These are phyloP conservation scores for Diplodia mutila DNA, from an alignment of 2,329 filamentous ascomycete genomes.

Conservation along the genomic window DNA sequence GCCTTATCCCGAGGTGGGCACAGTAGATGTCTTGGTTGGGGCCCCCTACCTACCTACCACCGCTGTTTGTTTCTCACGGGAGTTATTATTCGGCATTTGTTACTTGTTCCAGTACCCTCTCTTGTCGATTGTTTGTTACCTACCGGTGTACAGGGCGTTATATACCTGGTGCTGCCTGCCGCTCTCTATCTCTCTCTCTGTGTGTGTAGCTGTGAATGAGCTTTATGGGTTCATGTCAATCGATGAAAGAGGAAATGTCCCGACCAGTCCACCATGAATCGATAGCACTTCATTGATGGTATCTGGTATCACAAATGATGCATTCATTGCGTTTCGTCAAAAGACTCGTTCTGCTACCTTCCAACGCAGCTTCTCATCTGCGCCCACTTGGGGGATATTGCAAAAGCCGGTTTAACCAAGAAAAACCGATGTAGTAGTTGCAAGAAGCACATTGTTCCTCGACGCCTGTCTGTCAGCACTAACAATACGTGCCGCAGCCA, in stretches of 20 bases:
- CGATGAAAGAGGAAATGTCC: not conserved
- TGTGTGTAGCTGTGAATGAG: not conserved
- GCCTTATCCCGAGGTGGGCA: not conserved
- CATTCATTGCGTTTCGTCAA: not conserved
- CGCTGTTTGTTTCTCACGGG: not conserved
- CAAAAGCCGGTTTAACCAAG: too few relatives aligned
- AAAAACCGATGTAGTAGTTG: too few relatives aligned
- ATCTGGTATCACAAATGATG: not conserved
- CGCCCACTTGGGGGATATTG: too few relatives aligned
- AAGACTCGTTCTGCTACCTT: not conserved
- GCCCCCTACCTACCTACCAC: not conserved
- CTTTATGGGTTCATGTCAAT: not conserved
- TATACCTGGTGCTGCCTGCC: conserved; percentile 7
- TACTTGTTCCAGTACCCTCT: not conserved
- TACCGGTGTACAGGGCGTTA: conserved; percentile 9
- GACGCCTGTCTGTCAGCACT: not conserved
- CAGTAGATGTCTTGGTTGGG: not conserved
- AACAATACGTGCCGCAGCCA: not conserved
- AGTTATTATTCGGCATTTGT: not conserved
- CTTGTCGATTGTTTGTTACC: not conserved
- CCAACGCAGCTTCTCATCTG: too few relatives aligned
- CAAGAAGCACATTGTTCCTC: not conserved
- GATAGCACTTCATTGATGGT: not conserved
- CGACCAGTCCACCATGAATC: not conserved
- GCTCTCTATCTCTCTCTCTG: too few relatives aligned